Evolutionary conservation across 2,329 filamentous ascomycete genomes (phyloP), one percentile per base, ranked within the genome.

Genomic region (Fusarium odoratissimum): DNA sequence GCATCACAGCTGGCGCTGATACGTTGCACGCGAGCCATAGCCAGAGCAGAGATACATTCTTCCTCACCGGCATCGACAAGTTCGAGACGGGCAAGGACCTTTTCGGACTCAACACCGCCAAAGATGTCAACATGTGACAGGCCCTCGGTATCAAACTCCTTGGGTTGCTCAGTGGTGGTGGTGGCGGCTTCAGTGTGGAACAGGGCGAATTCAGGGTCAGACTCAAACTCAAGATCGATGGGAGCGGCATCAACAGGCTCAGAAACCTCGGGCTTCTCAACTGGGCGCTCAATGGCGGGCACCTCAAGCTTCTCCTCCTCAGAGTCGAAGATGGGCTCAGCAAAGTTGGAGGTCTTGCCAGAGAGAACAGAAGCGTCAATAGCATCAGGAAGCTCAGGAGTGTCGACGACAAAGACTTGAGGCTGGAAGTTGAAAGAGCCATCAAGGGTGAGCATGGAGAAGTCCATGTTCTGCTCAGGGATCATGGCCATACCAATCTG

Each of bases 401-500:
- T 88, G 72, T 93, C 90, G n/a, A 95, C 89, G 55, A 93, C 89
- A 77, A 93, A 97, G 54, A 93, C 91, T 79, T 91, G 90, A 30
- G 91, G 91, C 79, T 92, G 91, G 80, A 89, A 91, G 80, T 85
- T 86, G 81, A 87, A 91, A 65, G 85, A 84, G 59, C 83, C 80
- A 77, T 88, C 88, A 49, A 95, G 81, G 72, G 80, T 84, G n/a
- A 96, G 87, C 83, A 92, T 89, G 60, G 91, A 90, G 76, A 95
- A 91, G 77, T 97, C 93, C 82, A 95, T 86, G 58, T 84, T 87
- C 75, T 93, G 91, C 82, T 97, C 94, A 3, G 94, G 93, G 51
- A 97, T 90, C 88, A 95, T 92, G 64, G 92, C 90, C 88, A 97
- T 93, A 78, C 91, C 91, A 73, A 95, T 92, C 79, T 93, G 91